Base-by-base conservation (phyloP, 208 protist species). In the Acanthamoeba healyi region DNA sequence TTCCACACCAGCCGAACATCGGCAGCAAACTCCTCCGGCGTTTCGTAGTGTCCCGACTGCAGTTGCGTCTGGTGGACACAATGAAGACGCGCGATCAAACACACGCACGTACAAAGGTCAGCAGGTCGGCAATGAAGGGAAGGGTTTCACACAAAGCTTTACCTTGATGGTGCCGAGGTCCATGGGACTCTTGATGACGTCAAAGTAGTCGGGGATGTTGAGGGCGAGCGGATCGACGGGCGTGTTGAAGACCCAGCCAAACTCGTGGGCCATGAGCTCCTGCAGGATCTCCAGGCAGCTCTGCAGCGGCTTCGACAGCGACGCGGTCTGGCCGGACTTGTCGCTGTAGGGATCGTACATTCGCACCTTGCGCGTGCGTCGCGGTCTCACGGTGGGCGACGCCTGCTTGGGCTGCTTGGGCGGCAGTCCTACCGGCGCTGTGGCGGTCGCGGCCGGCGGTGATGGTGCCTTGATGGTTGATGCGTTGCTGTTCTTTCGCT, bases 131-230 rank as follows among this genome's bases (percentile, higher is more conserved):
- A 32, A 51, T 1, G 34, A 72, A n/a, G 22, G 19, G 29, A n/a
- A 40, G 63, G 22, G 34, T 14, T 0, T 40, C 7, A 46, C 24
- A 5, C 10, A 49, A 32, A 95, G 29, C 22, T 94, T 94, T 44
- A 40, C 86, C 34, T 81, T 84, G n/a, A 96, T 82, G 22, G 97
- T 98, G 22, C 79, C 70, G 32, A 98, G 79, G 92, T 98, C 97
- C 97, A 98, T 98, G 15, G 97, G 97, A 29, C 95, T 94, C 94
- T 97, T 97, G 90, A 98, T 95, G 67, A 98, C 94, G 22, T 94
- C 67, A 79, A 97, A 96, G 92, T 98, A 98, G 87, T 97, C 95
- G 9, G 97, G 96, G 46, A 98, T 96, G 74, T 96, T 61, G 24
- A 97, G 88, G 51, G 36, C 22, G 7, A 96, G 95, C 29, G 95